Conservation (phyloP, 768 basidiomycete genomes). For the Russula abietina region DNA sequence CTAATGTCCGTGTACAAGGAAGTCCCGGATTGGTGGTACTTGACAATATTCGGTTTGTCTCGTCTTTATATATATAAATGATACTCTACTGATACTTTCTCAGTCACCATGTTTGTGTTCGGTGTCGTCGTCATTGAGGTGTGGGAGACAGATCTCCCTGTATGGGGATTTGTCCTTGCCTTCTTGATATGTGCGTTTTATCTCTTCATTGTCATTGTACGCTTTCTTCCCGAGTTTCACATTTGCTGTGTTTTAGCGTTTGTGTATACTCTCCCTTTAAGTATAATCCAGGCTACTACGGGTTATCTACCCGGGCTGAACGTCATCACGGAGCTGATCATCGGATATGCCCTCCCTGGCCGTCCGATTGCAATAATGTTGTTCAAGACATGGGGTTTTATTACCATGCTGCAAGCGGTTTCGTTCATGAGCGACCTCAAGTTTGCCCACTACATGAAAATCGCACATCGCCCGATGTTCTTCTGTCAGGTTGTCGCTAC, state of each 20-base stretch:
- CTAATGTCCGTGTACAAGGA: no score
- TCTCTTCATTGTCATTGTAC: neutral
- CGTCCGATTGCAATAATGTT: constrained; percentile 86
- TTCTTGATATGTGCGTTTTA: constrained; percentile 47
- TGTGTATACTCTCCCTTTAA: constrained; percentile 45
- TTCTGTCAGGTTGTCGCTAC: no score
- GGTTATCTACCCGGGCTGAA: no score
- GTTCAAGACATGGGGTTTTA: constrained; percentile 80
- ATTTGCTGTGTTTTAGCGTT: constrained; percentile 27
- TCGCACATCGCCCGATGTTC: constrained; percentile 74
- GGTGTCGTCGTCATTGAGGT: no score
- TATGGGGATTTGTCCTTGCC: no score
- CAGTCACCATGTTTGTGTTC: constrained; percentile 55
- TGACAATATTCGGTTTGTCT: constrained; percentile 41
- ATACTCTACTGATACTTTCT: neutral
- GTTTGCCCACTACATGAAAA: constrained; percentile 65
- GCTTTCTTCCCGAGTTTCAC: no score
- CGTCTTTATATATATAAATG: neutral
- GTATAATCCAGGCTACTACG: constrained; percentile 72
- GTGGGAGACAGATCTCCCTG: no score
- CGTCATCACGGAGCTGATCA: no score
- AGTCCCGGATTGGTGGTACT: no score
- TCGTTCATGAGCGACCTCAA: constrained; percentile 72
- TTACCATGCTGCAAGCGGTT: constrained; percentile 62
- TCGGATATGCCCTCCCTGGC: no score